Conservation (phyloP, 495 filamentous ascomycete genomes). For the Echria macrotheca region DNA sequence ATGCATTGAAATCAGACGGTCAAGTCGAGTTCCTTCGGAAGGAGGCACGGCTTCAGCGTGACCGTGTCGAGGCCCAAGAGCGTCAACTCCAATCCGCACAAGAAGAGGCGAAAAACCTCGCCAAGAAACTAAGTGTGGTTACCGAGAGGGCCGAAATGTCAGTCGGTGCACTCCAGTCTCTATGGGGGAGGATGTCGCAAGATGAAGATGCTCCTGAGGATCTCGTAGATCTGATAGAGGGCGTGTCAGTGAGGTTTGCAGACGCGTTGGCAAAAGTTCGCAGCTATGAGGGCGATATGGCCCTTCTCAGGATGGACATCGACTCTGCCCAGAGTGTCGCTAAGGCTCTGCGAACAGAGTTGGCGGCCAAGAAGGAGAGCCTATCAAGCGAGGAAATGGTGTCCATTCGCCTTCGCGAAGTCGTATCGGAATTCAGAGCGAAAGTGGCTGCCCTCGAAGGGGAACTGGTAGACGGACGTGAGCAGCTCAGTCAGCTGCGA, state of each 20-base stretch:
- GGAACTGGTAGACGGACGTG: constrained; percentile 62
- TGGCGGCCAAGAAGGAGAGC: constrained; percentile 42
- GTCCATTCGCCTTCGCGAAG: constrained; percentile 41
- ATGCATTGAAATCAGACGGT: constrained; percentile 50
- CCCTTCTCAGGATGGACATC: constrained; percentile 40
- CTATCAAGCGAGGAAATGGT: constrained; percentile 40
- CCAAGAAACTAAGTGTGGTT: constrained; percentile 46
- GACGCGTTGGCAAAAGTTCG: constrained; percentile 45
- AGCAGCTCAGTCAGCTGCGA: constrained; percentile 59
- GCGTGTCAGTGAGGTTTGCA: constrained; percentile 56
- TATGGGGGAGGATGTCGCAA: constrained; percentile 57
- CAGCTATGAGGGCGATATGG: constrained; percentile 39
- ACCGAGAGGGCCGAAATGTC: constrained; percentile 46
- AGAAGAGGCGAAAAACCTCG: constrained; percentile 45
- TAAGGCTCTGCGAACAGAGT: constrained; percentile 35
- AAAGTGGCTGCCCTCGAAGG: constrained; percentile 51
- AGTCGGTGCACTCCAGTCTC: constrained; percentile 51
- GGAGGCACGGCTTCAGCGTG: constrained; percentile 50
- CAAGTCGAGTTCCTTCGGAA: constrained; percentile 52
- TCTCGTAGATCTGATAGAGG: constrained; percentile 52
- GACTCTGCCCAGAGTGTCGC: constrained; percentile 33
- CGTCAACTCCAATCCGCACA: constrained; percentile 47
- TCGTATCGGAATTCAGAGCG: constrained; percentile 51
- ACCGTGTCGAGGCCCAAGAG: constrained; percentile 49
- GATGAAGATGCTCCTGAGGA: constrained; percentile 53